Percentiles rank a stretch among this genome's conserved stretches.
Conservation (phyloP, 2,329 filamentous ascomycete species). For the Penicillium brevicompactum region DNA sequence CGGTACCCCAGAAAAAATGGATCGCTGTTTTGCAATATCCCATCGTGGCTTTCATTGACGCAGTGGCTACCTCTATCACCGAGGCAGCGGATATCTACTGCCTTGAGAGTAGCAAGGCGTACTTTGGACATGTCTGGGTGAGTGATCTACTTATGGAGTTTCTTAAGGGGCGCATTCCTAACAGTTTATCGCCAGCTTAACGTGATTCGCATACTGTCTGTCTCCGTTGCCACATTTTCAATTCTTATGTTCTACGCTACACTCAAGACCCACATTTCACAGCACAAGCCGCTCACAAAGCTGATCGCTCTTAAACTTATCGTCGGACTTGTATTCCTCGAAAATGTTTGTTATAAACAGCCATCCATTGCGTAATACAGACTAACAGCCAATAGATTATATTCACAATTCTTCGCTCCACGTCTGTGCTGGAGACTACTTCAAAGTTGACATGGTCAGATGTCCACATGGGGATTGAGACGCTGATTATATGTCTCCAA, state of each 20-base stretch:
- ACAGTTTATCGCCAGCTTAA: conserved; percentile 6
- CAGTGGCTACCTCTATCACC: conserved; percentile 34
- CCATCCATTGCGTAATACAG: background rate
- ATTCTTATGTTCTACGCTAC: conserved; percentile 31
- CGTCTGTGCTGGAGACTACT: conserved; percentile 22
- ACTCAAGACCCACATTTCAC: conserved; percentile 27
- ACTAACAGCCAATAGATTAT: no score
- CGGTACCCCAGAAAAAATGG: conserved; percentile 30
- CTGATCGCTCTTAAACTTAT: conserved; percentile 40
- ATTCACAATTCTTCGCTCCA: conserved; percentile 31
- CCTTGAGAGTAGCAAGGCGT: conserved; percentile 28
- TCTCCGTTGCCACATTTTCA: conserved; percentile 25
- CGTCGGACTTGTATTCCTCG: conserved; percentile 31
- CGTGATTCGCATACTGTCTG: conserved; percentile 22
- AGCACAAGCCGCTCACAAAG: conserved; percentile 35
- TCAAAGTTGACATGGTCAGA: conserved; percentile 32
- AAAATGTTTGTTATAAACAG: conserved; percentile 27
- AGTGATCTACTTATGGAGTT: background rate
- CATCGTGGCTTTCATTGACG: conserved; percentile 23
- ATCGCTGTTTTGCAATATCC: conserved; percentile 47
- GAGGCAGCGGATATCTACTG: conserved; percentile 34
- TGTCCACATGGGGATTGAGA: conserved; percentile 33
- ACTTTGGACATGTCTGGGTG: conserved; percentile 45
- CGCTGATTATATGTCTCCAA: conserved; percentile 33
- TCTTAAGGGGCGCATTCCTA: background rate